Evolutionary conservation across 805 yeast species (phyloP).

Genomic region (Zygosaccharomyces pseudorouxii): DNA sequence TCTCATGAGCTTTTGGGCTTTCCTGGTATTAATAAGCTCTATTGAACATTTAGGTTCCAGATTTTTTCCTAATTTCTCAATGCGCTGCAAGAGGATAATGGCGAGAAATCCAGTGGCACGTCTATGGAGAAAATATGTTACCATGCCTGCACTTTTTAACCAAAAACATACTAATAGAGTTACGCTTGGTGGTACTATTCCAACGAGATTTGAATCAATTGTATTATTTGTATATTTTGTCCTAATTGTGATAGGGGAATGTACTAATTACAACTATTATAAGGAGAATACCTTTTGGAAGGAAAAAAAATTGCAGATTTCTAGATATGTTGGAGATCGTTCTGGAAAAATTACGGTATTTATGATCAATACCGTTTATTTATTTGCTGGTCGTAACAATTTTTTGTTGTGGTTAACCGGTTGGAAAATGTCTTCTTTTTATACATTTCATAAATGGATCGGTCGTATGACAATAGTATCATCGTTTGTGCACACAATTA

Average conservation of each 20-base stretch:
- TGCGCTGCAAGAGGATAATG: constrained; percentile 30
- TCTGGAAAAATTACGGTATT: constrained; percentile 45
- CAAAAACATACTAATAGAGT: constrained; percentile 12
- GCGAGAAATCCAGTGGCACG: constrained; percentile 11
- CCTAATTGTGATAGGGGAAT: constrained; percentile 17
- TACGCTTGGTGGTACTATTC: constrained; percentile 15
- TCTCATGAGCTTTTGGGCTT: constrained; percentile 46
- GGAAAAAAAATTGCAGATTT: constrained; percentile 14
- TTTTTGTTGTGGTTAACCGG: constrained; percentile 59
- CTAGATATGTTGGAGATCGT: constrained; percentile 45
- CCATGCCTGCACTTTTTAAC: constrained; percentile 19
- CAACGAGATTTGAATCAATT: constrained; percentile 24
- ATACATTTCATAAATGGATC: constrained; percentile 60
- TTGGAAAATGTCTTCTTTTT: constrained; percentile 56
- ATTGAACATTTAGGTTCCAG: constrained; percentile 40
- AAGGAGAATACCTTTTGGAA: constrained; percentile 13
- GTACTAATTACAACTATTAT: constrained; percentile 13
- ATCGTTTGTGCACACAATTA: constrained; percentile 49
- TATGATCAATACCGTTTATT: constrained; percentile 49
- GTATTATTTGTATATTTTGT: constrained; percentile 15
- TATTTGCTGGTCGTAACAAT: constrained; percentile 70
- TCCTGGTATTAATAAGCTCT: constrained; percentile 41
- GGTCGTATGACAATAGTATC: constrained; percentile 49
- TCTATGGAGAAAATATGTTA: constrained; percentile 16
- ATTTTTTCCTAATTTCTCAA: constrained; percentile 38